Percentiles rank a stretch among this genome's conserved stretches.
Conservation (phyloP, 163 green algal species). For the Coccomyxa subellipsoidea region DNA sequence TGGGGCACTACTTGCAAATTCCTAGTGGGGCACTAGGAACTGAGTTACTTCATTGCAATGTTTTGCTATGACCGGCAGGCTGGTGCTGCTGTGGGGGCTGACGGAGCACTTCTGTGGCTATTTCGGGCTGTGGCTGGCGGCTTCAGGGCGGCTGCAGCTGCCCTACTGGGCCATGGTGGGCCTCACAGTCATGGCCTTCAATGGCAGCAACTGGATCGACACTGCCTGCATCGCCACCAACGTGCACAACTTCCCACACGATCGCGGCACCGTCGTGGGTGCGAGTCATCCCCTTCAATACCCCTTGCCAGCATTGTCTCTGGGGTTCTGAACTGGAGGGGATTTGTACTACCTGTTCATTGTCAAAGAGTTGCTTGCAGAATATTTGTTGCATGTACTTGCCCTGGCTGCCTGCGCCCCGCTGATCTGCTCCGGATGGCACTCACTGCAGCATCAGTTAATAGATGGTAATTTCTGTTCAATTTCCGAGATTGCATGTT, state of each 20-base stretch:
- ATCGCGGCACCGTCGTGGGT: constrained; percentile 45
- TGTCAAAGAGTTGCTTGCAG: too few relatives aligned
- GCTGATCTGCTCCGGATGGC: too few relatives aligned
- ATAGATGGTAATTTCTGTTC: too few relatives aligned
- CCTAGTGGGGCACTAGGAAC: not conserved
- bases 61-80: not conserved
- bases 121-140: not conserved
- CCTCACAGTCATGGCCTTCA: constrained; percentile 32
- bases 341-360: too few relatives aligned
- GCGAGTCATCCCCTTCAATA: not conserved
- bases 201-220: constrained; percentile 44
- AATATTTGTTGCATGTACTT: too few relatives aligned
- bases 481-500: too few relatives aligned
- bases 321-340: too few relatives aligned
- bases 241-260: constrained; percentile 45
- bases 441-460: too few relatives aligned
- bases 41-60: not conserved
- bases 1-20: not conserved
- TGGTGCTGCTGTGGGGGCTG: not conserved
- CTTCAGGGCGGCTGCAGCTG: not conserved
- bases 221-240: constrained; percentile 37
- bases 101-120: not conserved
- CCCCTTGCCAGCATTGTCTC: too few relatives aligned
- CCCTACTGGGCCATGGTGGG: constrained; percentile 33
- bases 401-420: too few relatives aligned